Conservation (phyloP, 2,329 filamentous ascomycete species). For the Scedosporium dehoogii region DNA sequence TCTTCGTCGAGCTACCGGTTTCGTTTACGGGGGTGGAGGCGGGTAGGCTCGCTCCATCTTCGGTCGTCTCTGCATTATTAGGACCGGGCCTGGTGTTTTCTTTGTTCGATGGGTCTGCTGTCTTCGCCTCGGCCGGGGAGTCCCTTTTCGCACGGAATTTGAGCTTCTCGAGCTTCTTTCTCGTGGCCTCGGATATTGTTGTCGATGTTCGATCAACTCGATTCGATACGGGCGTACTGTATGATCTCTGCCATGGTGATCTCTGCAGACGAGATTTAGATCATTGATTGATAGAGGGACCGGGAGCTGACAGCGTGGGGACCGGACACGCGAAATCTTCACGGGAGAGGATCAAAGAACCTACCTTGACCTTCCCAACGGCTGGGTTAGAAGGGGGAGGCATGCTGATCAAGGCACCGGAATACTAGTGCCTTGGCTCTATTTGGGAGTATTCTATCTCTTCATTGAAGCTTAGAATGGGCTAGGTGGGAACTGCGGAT, state of each 20-base stretch:
- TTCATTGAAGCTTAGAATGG: neutral
- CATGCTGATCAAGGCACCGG: neutral
- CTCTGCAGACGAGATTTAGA: neutral
- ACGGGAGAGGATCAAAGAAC: slow-evolving; percentile 18
- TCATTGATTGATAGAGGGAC: slow-evolving; percentile 19
- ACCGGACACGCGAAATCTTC: slow-evolving; percentile 24
- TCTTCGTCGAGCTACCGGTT: neutral
- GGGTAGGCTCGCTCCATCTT: neutral
- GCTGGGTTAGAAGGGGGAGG: neutral
- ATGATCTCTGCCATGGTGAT: slow-evolving; percentile 39
- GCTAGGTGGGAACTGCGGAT: neutral
- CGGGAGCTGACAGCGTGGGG: slow-evolving; percentile 13
- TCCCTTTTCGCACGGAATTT: slow-evolving; percentile 31
- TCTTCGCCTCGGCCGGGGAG: slow-evolving; percentile 10
- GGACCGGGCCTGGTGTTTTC: neutral
- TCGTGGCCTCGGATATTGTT: slow-evolving; percentile 47
- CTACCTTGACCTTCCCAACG: neutral
- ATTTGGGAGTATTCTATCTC: neutral
- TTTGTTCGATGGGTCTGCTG: slow-evolving; percentile 8
- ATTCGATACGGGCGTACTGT: slow-evolving; percentile 36
- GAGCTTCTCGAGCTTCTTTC: slow-evolving; percentile 48
- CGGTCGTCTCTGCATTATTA: neutral
- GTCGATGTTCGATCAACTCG: slow-evolving; percentile 26
- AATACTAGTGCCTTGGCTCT: neutral
- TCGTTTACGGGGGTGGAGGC: slow-evolving; percentile 2